A percentile compares a stretch with the other conserved stretches of the same genome.
These are phyloP conservation scores for Verticillium isaacii DNA, from an alignment of 2,329 filamentous ascomycete genomes.

Conservation along the genomic window DNA sequence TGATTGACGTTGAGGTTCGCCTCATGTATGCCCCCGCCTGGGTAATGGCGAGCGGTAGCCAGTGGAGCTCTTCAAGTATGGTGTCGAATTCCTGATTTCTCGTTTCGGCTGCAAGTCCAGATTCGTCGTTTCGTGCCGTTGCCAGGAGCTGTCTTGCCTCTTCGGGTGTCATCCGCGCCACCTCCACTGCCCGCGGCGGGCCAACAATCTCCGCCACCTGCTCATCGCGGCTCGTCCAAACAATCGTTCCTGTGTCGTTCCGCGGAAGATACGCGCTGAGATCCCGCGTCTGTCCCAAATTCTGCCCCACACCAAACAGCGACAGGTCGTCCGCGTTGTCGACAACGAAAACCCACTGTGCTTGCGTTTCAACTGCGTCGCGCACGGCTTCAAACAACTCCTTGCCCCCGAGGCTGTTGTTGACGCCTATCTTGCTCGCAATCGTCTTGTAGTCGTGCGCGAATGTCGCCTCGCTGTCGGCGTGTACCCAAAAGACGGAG, in stretches of 20 bases:
- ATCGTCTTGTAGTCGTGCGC: conserved; percentile 23
- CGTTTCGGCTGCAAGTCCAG: neutral
- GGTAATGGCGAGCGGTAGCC: conserved; percentile 24
- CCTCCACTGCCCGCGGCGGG: conserved; percentile 13
- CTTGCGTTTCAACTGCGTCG: conserved; percentile 10
- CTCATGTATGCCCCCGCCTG: conserved; percentile 26
- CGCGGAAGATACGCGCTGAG: conserved; percentile 18
- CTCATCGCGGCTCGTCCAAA: conserved; percentile 28
- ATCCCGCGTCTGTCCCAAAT: neutral
- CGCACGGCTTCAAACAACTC: conserved; percentile 15
- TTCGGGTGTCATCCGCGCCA: conserved; percentile 15
- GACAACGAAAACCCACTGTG: conserved; percentile 23
- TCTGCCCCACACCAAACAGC: conserved; percentile 18
- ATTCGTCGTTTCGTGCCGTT: neutral
- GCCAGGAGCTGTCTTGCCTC: conserved; percentile 15
- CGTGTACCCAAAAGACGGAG: conserved; percentile 32
- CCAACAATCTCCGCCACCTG: conserved; percentile 21
- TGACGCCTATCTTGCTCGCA: conserved; percentile 18
- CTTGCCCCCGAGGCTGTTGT: conserved; percentile 11
- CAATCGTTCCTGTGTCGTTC: conserved; percentile 17
- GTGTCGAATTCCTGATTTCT: no score
- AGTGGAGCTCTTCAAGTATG: conserved; percentile 15
- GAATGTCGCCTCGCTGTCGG: conserved; percentile 25
- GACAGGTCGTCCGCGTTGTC: conserved; percentile 27
- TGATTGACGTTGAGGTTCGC: conserved; percentile 15